phyloP scores from a whole-genome alignment of 805 yeast species.

The Starmera quercuum region DNA sequence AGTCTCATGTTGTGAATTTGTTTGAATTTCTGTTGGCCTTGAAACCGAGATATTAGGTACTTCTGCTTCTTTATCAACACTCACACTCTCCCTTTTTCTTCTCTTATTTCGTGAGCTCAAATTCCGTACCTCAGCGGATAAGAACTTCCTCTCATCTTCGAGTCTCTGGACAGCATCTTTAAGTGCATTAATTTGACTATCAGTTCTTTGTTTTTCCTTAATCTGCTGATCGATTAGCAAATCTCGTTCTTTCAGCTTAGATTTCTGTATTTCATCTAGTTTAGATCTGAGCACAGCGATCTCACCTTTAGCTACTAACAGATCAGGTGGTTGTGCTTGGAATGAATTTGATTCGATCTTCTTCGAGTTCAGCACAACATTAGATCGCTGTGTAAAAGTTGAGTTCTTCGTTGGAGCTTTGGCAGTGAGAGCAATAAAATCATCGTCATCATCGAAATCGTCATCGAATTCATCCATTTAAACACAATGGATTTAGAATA shows the following conservation, averaged over 20 bases:
- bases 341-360: no score
- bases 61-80: constrained; percentile 2
- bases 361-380: no score
- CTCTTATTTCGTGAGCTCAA: constrained; percentile 5
- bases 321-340: no score
- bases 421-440: no score
- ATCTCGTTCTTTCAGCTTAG: constrained; percentile 30
- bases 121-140: constrained; percentile 39
- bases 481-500: no score
- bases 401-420: no score
- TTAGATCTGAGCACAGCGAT: constrained; percentile 69
- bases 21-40: background rate
- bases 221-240: constrained; percentile 19
- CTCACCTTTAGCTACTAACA: constrained; percentile 74
- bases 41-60: background rate
- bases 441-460: constrained; percentile 34
- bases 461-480: constrained; percentile 27
- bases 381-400: no score
- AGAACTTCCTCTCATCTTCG: constrained; percentile 49
- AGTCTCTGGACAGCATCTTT: constrained; percentile 34
- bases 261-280: constrained; percentile 37
- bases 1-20: constrained; percentile 7
- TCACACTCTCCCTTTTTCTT: constrained; percentile 4
- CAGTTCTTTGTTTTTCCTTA: constrained; percentile 17
- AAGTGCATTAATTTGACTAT: constrained; percentile 30